Conservation (phyloP, 1,139 yeast genomes). For the Candida pseudoviswanathii region DNA sequence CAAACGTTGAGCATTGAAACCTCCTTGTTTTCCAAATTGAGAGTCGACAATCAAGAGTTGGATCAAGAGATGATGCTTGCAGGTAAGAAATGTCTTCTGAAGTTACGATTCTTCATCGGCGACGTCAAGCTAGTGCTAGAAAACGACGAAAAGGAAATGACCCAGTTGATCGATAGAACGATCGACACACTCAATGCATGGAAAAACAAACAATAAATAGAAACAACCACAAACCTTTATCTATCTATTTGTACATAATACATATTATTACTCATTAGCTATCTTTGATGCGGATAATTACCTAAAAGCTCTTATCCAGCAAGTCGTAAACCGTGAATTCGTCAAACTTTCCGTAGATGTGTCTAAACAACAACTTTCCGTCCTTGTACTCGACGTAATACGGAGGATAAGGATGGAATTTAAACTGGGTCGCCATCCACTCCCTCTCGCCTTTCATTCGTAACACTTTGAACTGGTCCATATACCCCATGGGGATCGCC, state of each 20-base stretch:
- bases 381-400: not conserved
- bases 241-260: too few relatives aligned
- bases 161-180: constrained; percentile 21
- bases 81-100: constrained; percentile 14
- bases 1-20: constrained; percentile 36
- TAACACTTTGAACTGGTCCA: not conserved
- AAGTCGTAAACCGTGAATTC: not conserved
- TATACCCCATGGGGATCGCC: not conserved
- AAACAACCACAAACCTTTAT: too few relatives aligned
- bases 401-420: constrained; percentile 1
- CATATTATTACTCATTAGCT: not conserved
- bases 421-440: not conserved
- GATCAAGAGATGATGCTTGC: constrained; percentile 3
- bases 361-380: not conserved
- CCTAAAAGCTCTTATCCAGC: not conserved
- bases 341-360: not conserved
- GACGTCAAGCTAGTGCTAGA: constrained; percentile 33
- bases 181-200: constrained; percentile 30
- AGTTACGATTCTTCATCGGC: constrained; percentile 35
- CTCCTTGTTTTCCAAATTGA: constrained; percentile 17
- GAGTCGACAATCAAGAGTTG: not conserved
- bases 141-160: constrained; percentile 31
- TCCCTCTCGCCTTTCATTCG: not conserved
- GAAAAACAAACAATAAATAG: constrained; percentile 16
- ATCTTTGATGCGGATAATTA: not conserved